Conservation (phyloP, 148 eudicot species). For the Nepenthes mirabilis region DNA sequence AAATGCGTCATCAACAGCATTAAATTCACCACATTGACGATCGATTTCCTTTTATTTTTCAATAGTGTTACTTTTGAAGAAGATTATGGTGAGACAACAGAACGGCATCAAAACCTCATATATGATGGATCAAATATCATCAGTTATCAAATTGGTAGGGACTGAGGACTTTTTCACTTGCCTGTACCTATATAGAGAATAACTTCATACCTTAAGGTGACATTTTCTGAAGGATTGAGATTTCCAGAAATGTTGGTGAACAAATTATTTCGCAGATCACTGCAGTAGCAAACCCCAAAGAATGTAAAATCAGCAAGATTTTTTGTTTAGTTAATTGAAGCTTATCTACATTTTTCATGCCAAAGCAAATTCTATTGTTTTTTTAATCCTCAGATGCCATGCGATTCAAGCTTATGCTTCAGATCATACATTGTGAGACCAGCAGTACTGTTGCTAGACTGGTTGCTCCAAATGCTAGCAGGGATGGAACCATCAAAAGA, state of each 20-base stretch:
- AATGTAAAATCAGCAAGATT: conserved; percentile 3
- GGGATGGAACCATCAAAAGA: conserved; percentile 51
- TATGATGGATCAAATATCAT: too few relatives aligned
- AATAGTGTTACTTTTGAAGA: too few relatives aligned
- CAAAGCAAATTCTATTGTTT: too few relatives aligned
- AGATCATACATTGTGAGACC: conserved; percentile 55
- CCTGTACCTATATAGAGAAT: conserved; percentile 7
- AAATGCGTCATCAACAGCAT: too few relatives aligned
- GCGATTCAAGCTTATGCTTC: neutral
- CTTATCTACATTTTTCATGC: neutral
- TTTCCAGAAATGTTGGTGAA: conserved; percentile 41
- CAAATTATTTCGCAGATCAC: conserved; percentile 66
- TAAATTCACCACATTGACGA: too few relatives aligned
- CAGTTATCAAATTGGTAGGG: too few relatives aligned
- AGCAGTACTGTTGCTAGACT: conserved; percentile 27
- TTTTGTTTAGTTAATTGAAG: conserved; percentile 2
- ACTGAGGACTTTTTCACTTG: neutral
- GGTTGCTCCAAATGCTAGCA: conserved; percentile 54
- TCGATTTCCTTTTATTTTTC: too few relatives aligned
- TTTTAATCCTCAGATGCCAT: neutral
- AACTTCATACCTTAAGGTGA: conserved; percentile 43
- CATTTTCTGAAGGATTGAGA: conserved; percentile 52
- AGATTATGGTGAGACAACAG: too few relatives aligned
- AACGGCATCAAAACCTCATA: too few relatives aligned
- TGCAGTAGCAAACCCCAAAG: conserved; percentile 23